phyloP scores from a whole-genome alignment of 73 alveolate species.

The Durusdinium trenchii region DNA sequence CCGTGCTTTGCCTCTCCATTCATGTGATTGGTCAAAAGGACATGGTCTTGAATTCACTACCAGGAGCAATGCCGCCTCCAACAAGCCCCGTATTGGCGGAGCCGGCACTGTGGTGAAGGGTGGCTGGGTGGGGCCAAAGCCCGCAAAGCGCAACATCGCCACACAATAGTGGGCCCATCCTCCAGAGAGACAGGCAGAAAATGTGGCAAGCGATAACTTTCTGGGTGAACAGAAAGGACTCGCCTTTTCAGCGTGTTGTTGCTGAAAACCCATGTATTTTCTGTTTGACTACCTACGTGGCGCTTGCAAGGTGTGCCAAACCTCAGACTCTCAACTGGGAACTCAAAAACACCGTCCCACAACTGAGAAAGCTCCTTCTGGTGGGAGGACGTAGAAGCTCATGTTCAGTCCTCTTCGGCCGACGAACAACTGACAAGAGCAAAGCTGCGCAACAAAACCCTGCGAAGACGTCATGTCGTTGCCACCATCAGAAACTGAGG shows the following conservation, averaged over 20 bases:
- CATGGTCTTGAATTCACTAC: not conserved
- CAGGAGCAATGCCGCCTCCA: not conserved
- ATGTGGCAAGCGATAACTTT: no score
- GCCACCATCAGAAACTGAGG: not conserved
- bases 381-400: slow-evolving; percentile 66
- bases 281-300: no score
- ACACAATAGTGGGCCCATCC: slow-evolving; percentile 86
- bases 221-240: no score
- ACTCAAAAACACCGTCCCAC: no score
- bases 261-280: no score
- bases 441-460: not conserved
- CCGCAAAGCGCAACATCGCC: slow-evolving; percentile 69
- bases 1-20: not conserved
- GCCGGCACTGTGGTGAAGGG: slow-evolving; percentile 30
- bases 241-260: no score
- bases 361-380: slow-evolving; percentile 1
- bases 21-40: not conserved
- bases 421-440: not conserved
- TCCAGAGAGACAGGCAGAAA: no score
- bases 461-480: not conserved
- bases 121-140: slow-evolving; percentile 58
- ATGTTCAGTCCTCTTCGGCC: slow-evolving; percentile 47
- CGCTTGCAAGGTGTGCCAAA: no score
- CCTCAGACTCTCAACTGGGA: no score
- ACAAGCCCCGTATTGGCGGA: slow-evolving; percentile 53